Conservation (phyloP, 768 basidiomycete species). For the Kwoniella sp. region DNA sequence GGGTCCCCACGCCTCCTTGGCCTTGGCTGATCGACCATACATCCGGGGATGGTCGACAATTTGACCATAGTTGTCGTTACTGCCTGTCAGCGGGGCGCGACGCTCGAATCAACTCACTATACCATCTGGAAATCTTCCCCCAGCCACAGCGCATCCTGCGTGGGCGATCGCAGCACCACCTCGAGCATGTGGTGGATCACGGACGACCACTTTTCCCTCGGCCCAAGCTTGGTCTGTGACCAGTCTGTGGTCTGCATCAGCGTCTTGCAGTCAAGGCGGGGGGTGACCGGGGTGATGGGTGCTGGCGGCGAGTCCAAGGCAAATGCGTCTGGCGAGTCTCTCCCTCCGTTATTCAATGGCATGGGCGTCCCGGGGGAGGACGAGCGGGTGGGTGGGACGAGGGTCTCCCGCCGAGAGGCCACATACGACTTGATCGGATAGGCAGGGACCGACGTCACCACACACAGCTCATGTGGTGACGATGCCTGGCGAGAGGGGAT, state of each 20-base stretch:
- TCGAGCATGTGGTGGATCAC: constrained; percentile 22
- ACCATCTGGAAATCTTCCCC: constrained; percentile 28
- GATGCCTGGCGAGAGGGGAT: not conserved
- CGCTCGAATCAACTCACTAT: constrained; percentile 22
- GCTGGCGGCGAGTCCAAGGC: not conserved
- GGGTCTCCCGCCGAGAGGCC: not conserved
- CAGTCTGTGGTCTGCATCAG: constrained; percentile 27
- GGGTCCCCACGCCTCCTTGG: constrained; percentile 19
- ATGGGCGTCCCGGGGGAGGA: not conserved
- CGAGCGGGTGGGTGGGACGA: not conserved
- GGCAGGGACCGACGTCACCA: not conserved
- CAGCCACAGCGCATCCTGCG: constrained; percentile 36
- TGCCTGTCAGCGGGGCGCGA: constrained; percentile 1
- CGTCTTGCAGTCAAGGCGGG: constrained; percentile 7
- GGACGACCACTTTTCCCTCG: constrained; percentile 23
- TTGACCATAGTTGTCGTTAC: constrained; percentile 19
- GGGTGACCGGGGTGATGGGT: not conserved
- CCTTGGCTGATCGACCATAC: constrained; percentile 15
- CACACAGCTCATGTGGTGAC: not conserved
- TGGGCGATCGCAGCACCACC: constrained; percentile 16
- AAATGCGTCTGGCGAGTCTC: not conserved
- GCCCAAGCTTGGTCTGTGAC: constrained; percentile 29
- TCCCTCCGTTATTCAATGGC: not conserved
- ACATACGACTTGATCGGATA: not conserved
- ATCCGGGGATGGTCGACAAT: constrained; percentile 22